Evolutionary conservation across 108 stramenopile genomes (phyloP), one percentile per base, ranked within the genome.

Genomic region (Chaetoceros muelleri): DNA sequence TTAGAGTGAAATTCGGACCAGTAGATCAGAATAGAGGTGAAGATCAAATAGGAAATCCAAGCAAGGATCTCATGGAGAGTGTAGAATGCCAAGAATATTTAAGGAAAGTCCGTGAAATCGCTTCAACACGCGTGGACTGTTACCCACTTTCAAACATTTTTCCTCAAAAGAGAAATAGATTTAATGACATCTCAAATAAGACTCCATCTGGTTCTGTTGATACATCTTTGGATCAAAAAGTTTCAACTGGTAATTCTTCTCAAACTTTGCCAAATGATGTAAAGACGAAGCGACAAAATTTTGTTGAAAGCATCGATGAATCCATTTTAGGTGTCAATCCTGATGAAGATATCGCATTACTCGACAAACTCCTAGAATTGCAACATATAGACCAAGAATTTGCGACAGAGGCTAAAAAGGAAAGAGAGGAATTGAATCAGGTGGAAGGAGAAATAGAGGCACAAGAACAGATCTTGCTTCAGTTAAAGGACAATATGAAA

Each of bases 321-420:
- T 48, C 64, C 61, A 57, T 73, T 75, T 49, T 71, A 65, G 67
- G 79, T 64, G 74, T 84, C 44, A 78, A 87, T 57, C 87, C 91
- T 3, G 91, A 88, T 55, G 85, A 84, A 56, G 90, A 93, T 30
- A 82, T 93, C 64, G 75, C 82, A 25, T 85, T 93, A 24, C 65
- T 93, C 20, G 82, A 93, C 44, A 73, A 86, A 46, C 68, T 93
- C 8, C 71, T 93, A 0, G 86, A 88, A 51, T 69, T 85, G 0
- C 90, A 93, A 56, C 82, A 86, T 44, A 75, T 76, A 0, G 86
- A 88, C 46, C 74, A 84, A 21, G 78, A 84, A 34, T 93, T 71
- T 60, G 63, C 64, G 25, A 75, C 71, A 22, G 55, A 64, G 19
- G 66, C 73, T 44, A 63, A 71, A 23, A 48, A 75, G 52, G 84